These are phyloP conservation scores for Colletotrichum sp. DNA, from an alignment of 2,329 filamentous ascomycete species.

Conservation along the genomic window DNA sequence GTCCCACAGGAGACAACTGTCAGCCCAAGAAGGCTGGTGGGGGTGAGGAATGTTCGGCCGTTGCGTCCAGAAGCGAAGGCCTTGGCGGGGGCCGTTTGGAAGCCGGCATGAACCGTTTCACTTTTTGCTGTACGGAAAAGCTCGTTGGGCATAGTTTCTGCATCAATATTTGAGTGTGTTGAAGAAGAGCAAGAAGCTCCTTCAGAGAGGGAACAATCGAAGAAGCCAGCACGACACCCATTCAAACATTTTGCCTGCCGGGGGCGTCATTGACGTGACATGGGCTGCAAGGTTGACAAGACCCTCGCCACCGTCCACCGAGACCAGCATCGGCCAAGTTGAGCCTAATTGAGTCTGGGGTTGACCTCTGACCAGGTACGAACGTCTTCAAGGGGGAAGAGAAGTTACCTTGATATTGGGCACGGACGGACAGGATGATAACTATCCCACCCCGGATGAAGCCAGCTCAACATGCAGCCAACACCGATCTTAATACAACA, in stretches of 20 bases:
- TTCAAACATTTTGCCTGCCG: background rate
- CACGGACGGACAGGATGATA: background rate
- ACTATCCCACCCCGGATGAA: background rate
- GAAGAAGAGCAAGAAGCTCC: background rate
- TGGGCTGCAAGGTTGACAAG: constrained; percentile 5
- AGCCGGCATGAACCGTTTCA: background rate
- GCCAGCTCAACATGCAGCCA: constrained; percentile 30
- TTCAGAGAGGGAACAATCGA: background rate
- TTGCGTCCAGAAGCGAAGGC: background rate
- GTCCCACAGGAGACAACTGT: constrained; percentile 41
- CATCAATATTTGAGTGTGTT: background rate
- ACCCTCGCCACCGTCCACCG: background rate
- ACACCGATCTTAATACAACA: constrained; percentile 28
- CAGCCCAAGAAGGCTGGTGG: constrained; percentile 20
- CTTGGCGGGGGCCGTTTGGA: background rate
- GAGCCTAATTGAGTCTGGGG: background rate
- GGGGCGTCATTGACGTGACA: constrained; percentile 1
- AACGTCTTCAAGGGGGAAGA: background rate
- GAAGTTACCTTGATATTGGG: background rate
- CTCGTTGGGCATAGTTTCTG: background rate
- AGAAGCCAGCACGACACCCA: background rate
- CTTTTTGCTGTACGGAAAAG: background rate
- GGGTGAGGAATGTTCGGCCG: background rate
- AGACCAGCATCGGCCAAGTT: background rate
- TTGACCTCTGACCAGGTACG: background rate